phyloP scores from a whole-genome alignment of 768 basidiomycete species.

The Boletus eberwhitei region DNA sequence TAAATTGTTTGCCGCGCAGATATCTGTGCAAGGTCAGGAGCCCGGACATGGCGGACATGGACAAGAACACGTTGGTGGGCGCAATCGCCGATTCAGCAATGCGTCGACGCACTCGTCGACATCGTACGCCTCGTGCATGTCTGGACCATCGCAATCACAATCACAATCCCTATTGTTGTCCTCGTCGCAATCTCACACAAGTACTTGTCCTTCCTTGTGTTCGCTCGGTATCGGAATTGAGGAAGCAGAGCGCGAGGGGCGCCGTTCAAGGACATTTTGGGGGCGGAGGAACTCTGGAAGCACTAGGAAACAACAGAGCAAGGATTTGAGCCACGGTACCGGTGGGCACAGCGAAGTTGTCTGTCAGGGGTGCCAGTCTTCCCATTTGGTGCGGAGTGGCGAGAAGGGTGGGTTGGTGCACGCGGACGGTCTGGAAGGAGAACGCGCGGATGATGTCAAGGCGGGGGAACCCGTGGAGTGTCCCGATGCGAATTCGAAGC shows the following conservation, averaged over 20 bases:
- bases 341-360: background rate
- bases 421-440: background rate
- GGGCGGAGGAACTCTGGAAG: constrained; percentile 11
- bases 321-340: background rate
- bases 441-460: background rate
- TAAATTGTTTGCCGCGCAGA: background rate
- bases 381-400: background rate
- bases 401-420: background rate
- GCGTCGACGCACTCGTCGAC: constrained; percentile 14
- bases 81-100: constrained; percentile 18
- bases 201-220: constrained; percentile 15
- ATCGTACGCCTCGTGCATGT: constrained; percentile 22
- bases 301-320: constrained; percentile 8
- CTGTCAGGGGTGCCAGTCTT: background rate
- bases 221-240: constrained; percentile 25
- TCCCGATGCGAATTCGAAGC: background rate
- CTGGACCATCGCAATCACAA: constrained; percentile 18
- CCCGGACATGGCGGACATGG: background rate
- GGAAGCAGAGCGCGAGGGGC: constrained; percentile 21
- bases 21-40: constrained; percentile 1
- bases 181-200: constrained; percentile 16
- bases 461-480: background rate
- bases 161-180: constrained; percentile 16
- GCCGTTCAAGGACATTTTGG: constrained; percentile 21
- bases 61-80: background rate